Evolutionary conservation across 257 asterid species (phyloP).

Genomic region (Capsicum chinense): DNA sequence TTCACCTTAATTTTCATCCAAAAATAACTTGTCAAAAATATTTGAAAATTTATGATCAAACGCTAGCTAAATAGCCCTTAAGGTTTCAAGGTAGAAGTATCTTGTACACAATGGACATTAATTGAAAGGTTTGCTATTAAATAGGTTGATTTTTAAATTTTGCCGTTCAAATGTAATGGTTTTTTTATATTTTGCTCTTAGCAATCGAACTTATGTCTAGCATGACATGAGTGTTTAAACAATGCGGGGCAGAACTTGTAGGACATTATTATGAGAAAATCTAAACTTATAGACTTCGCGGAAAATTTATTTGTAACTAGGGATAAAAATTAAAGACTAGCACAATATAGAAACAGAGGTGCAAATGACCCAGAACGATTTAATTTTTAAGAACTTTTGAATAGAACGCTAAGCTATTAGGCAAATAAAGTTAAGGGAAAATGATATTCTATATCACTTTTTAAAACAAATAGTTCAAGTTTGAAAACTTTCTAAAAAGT

Average conservation of each 20-base stretch:
- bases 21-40: too few species aligned
- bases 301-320: not conserved
- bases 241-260: not conserved
- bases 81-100: not conserved
- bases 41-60: too few species aligned
- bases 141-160: not conserved
- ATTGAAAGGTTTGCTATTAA: fast-evolving
- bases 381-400: not conserved
- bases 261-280: not conserved
- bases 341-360: not conserved
- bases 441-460: too few species aligned
- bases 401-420: not conserved
- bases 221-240: not conserved
- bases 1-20: too few species aligned
- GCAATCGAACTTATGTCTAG: not conserved
- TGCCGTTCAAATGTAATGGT: too few species aligned
- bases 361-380: not conserved
- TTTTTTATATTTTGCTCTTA: not conserved
- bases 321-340: not conserved
- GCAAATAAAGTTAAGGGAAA: not conserved
- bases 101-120: not conserved
- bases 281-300: not conserved
- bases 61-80: not conserved
- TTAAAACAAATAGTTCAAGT: too few species aligned
- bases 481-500: too few species aligned